Base-by-base conservation (phyloP, 2,329 filamentous ascomycete genomes). In the Grosmannia clavigera region DNA sequence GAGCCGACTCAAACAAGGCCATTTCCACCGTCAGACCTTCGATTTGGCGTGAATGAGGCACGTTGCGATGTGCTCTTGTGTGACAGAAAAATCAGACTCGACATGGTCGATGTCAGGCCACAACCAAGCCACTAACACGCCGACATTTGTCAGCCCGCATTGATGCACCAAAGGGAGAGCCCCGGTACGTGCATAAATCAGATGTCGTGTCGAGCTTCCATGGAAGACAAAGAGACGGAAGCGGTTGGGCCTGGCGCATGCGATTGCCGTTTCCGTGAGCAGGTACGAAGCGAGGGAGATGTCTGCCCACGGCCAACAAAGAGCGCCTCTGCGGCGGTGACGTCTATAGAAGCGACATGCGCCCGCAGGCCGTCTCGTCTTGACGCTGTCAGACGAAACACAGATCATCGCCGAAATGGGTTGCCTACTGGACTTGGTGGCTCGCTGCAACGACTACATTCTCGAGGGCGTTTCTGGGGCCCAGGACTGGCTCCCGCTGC, bases 371-470 rank as follows among this genome's bases (percentile, higher is more conserved):
- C 33, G 33, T 35, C 2, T 2, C 33, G 33, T 35, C 33, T 35
- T 43, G 40, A 40, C 38, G 5, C 38, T 10, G 38, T 9, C 4
- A 19, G 14, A 19, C 29, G 3, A 9, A 19, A 6, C 3, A 53
- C 3, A 46, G n/a, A 56, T 22, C 38, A n/a, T 46, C 3, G 14
- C 7, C 22, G 29, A 12, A 14, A 57, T 57, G 55, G 25, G 25
- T 6, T 9, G 27, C 27, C 33, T 58, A 11, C 63, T 68, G 19
- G 67, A 69, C 54, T 64, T 81, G 33, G 69, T 80, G 60, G 76
- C 78, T 63, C 14, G 19, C 22, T 19, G 33, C 27, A n/a, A 59
- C 29, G 27, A 55, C 10, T 59, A 50, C 43, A 29, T n/a, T 6
- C 25, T 16, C 5, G 29, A 25, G 19, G 4, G 7, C 22, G 25